phyloP scores from a whole-genome alignment of 768 basidiomycete genomes.

The Pleurotus citrinopileatus region DNA sequence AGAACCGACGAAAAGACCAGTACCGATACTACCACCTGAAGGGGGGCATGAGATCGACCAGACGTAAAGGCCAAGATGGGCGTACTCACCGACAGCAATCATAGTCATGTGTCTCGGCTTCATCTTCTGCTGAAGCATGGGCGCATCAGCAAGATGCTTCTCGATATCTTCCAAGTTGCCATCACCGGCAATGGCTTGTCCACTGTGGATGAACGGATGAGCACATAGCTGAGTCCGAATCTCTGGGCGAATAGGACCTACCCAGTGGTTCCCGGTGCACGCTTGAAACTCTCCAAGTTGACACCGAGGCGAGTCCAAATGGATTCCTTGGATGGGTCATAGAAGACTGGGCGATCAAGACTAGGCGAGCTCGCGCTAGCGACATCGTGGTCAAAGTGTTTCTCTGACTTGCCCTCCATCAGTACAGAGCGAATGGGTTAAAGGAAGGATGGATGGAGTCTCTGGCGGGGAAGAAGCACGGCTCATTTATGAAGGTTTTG shows the following conservation, averaged over 20 bases:
- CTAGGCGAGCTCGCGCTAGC: constrained; percentile 25
- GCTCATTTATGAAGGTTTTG: constrained; percentile 1
- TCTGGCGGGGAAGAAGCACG: constrained; percentile 1
- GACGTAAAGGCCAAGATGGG: not conserved
- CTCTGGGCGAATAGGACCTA: constrained; percentile 22
- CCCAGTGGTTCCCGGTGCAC: constrained; percentile 45
- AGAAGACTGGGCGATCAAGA: constrained; percentile 30
- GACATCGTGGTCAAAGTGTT: constrained; percentile 24
- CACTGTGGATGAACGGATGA: constrained; percentile 21
- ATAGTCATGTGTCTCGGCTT: constrained; percentile 44
- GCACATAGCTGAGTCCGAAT: not conserved
- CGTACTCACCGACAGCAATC: constrained; percentile 44
- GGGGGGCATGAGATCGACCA: not conserved
- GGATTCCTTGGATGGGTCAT: constrained; percentile 45
- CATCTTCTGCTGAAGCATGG: constrained; percentile 48
- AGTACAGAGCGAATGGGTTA: constrained; percentile 9
- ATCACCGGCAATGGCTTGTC: constrained; percentile 34
- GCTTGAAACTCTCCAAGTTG: constrained; percentile 41
- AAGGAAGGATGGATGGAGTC: constrained; percentile 5
- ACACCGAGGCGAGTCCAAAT: constrained; percentile 43
- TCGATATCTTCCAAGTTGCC: constrained; percentile 33
- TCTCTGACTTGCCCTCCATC: constrained; percentile 31
- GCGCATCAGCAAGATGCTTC: constrained; percentile 34
- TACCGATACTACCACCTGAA: constrained; percentile 44
- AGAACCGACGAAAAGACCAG: constrained; percentile 47